These are phyloP conservation scores for Dendrobium officinale DNA, from an alignment of 106 monocot species.

Conservation along the genomic window DNA sequence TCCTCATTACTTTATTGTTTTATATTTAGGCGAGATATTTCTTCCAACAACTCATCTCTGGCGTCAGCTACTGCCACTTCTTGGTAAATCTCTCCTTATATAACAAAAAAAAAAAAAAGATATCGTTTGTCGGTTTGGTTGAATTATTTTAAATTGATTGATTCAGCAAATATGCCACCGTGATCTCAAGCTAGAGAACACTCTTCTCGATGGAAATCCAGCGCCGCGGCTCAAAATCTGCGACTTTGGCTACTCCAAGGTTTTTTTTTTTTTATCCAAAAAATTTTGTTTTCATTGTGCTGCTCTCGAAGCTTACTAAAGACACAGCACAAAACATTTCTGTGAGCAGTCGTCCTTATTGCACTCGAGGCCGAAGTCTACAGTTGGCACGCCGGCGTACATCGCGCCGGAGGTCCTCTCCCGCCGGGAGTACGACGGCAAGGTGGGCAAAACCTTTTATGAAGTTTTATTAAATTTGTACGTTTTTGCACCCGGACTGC, in stretches of 20 bases:
- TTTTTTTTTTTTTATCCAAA: slow-evolving; percentile 1
- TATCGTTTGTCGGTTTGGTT: not conserved
- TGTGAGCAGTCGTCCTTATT: slow-evolving; percentile 56
- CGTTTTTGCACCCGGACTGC: not conserved
- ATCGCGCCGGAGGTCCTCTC: slow-evolving; percentile 87
- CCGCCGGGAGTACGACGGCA: slow-evolving; percentile 74
- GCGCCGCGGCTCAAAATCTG: slow-evolving; percentile 90
- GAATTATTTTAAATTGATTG: slow-evolving; percentile 4
- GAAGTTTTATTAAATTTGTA: not conserved
- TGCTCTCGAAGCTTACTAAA: not conserved
- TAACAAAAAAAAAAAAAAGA: not conserved
- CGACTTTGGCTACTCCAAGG: slow-evolving; percentile 95
- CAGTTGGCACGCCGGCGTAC: slow-evolving; percentile 91
- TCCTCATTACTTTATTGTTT: not conserved
- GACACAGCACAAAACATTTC: not conserved
- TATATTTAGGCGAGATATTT: slow-evolving; percentile 72
- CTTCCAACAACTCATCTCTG: slow-evolving; percentile 89
- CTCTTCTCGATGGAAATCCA: slow-evolving; percentile 72
- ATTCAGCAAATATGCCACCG: slow-evolving; percentile 86
- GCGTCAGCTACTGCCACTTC: slow-evolving; percentile 81
- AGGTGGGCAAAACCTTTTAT: slow-evolving; percentile 28
- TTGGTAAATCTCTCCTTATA: slow-evolving; percentile 31
- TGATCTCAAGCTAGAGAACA: slow-evolving; percentile 89
- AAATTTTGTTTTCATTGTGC: not conserved
- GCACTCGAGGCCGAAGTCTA: slow-evolving; percentile 77